These are phyloP conservation scores for Peribolospora kevripleyi DNA, from an alignment of 768 basidiomycete species.

Conservation along the genomic window DNA sequence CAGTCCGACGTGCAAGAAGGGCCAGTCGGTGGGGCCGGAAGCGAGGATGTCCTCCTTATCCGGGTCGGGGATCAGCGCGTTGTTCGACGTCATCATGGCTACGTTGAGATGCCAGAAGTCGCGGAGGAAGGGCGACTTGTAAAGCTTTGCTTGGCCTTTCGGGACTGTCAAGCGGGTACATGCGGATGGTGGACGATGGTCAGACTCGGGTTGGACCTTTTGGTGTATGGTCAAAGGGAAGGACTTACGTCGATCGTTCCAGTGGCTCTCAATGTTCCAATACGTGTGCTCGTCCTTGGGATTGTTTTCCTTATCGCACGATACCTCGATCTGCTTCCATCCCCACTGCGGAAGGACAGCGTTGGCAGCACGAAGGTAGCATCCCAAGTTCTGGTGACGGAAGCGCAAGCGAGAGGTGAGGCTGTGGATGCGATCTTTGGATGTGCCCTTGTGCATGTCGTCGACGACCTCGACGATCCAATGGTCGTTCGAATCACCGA, in stretches of 20 bases:
- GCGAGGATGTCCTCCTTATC: slow-evolving; percentile 98
- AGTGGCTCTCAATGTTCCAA: slow-evolving; percentile 97
- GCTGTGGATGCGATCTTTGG: slow-evolving; percentile 46
- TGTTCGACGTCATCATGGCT: slow-evolving; percentile 99
- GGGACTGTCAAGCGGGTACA: slow-evolving; percentile 35
- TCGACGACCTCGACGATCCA: slow-evolving; percentile 89
- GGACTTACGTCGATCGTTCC: slow-evolving; percentile 71
- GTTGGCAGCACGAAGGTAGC: slow-evolving; percentile 75
- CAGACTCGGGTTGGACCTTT: neutral
- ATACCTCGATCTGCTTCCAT: slow-evolving; percentile 94
- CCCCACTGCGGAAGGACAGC: slow-evolving; percentile 87
- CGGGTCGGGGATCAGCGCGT: slow-evolving; percentile 85
- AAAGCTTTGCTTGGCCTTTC: slow-evolving; percentile 52
- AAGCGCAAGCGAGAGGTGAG: slow-evolving; percentile 75
- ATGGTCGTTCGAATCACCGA: slow-evolving; percentile 72
- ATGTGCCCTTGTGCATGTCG: slow-evolving; percentile 44
- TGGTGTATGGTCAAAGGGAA: neutral
- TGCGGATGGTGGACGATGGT: neutral
- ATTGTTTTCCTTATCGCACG: slow-evolving; percentile 69
- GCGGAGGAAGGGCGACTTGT: slow-evolving; percentile 71
- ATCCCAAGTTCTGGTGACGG: slow-evolving; percentile 48
- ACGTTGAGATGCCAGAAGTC: slow-evolving; percentile 99
- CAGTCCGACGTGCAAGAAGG: slow-evolving; percentile 62
- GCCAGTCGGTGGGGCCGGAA: slow-evolving; percentile 81
- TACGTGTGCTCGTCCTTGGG: slow-evolving; percentile 60